These are phyloP conservation scores for Rhizophora apiculata DNA, from an alignment of 345 rosid genomes.

Conservation along the genomic window DNA sequence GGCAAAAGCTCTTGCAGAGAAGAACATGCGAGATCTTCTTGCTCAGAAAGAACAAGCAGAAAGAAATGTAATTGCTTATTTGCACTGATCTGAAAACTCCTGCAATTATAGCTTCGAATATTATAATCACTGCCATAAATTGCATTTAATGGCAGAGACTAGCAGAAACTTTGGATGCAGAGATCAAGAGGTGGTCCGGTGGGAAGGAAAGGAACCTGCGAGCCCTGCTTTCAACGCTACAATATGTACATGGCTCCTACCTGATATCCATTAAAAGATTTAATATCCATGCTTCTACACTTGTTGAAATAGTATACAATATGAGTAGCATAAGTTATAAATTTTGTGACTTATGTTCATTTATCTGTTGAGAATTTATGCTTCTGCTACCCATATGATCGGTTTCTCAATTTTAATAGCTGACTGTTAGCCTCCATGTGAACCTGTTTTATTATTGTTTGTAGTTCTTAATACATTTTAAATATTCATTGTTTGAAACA, in stretches of 20 bases:
- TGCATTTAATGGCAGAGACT: conserved; percentile 54
- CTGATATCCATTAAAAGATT: background rate
- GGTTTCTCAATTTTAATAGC: too few species aligned
- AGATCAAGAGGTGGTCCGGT: conserved; percentile 88
- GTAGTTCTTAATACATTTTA: too few species aligned
- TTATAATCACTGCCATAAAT: conserved; percentile 19
- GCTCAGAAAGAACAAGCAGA: conserved; percentile 87
- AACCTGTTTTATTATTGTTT: too few species aligned
- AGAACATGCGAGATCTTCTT: conserved; percentile 77
- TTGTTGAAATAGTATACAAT: background rate
- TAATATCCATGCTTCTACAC: background rate
- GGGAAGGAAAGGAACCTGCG: conserved; percentile 91
- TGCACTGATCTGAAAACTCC: background rate
- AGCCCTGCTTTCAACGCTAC: conserved; percentile 87
- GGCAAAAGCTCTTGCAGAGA: conserved; percentile 95
- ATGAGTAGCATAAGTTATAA: too few species aligned
- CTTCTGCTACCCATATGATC: too few species aligned
- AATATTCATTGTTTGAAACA: too few species aligned
- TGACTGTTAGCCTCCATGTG: too few species aligned
- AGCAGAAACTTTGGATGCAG: conserved; percentile 74
- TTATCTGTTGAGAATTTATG: too few species aligned
- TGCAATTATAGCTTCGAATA: background rate
- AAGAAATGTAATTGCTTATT: conserved; percentile 60
- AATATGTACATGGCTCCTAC: conserved; percentile 50
- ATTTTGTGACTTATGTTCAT: too few species aligned